Evolutionary conservation across 2,329 filamentous ascomycete species (phyloP).

Genomic region (Diplodia intermedia): DNA sequence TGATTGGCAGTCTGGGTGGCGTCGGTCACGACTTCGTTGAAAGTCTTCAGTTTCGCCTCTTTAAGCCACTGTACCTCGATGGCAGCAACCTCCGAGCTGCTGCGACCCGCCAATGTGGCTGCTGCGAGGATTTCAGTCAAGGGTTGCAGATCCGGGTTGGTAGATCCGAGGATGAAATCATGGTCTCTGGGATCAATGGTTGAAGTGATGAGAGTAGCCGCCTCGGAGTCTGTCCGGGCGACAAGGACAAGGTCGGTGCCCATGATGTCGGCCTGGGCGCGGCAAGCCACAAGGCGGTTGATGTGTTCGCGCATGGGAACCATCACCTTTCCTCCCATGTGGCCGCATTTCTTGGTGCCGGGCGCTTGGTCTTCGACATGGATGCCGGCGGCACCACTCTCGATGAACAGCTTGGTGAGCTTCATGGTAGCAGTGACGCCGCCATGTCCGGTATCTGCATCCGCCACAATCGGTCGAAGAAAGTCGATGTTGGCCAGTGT

Average conservation of each 20-base stretch:
- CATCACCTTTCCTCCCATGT: constrained; percentile 50
- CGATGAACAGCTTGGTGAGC: constrained; percentile 70
- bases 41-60: constrained; percentile 34
- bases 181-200: constrained; percentile 92
- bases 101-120: neutral
- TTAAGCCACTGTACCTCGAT: constrained; percentile 48
- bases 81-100: constrained; percentile 38
- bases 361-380: constrained; percentile 54
- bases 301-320: constrained; percentile 52
- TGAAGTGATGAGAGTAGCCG: constrained; percentile 87
- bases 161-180: constrained; percentile 84
- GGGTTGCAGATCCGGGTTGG: constrained; percentile 53
- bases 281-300: constrained; percentile 45
- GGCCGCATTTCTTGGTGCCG: constrained; percentile 55
- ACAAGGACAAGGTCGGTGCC: constrained; percentile 80
- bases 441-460: constrained; percentile 91
- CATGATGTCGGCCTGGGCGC: constrained; percentile 53
- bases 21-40: neutral
- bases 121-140: no score
- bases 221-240: constrained; percentile 89
- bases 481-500: constrained; percentile 82
- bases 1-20: neutral
- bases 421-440: constrained; percentile 94
- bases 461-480: constrained; percentile 86
- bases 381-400: constrained; percentile 53